Conservation (phyloP, 768 basidiomycete genomes). For the Termitomyces sp. region DNA sequence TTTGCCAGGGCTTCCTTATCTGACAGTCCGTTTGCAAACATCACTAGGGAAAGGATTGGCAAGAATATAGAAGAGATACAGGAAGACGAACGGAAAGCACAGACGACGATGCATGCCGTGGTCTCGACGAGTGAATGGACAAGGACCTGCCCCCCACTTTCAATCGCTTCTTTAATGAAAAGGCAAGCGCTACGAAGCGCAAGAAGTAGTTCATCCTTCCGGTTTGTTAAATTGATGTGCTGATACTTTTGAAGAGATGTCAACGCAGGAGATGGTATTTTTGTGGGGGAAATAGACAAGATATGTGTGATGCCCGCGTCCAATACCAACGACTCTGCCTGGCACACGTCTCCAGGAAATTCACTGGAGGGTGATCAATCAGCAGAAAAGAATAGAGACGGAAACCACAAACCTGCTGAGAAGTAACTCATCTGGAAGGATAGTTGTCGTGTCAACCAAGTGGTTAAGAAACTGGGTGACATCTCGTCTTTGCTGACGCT, state of each 20-base stretch:
- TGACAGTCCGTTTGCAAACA: conserved; percentile 36
- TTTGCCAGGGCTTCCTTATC: conserved; percentile 34
- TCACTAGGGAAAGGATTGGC: conserved; percentile 32
- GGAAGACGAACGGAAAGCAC: conserved; percentile 32
- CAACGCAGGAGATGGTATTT: conserved; percentile 27
- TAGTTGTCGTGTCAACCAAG: conserved; percentile 46
- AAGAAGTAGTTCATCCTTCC: conserved; percentile 38
- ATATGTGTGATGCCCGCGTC: conserved; percentile 54
- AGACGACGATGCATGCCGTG: conserved; percentile 49
- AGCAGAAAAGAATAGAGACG: background rate
- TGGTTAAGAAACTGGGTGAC: conserved; percentile 50
- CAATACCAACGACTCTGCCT: conserved; percentile 45
- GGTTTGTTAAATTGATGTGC: conserved; percentile 39
- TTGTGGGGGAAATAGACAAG: conserved; percentile 52
- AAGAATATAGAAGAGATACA: background rate
- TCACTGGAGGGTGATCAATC: conserved; percentile 32
- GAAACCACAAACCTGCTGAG: conserved; percentile 42
- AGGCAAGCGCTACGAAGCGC: conserved; percentile 42
- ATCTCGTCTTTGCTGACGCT: conserved; percentile 48
- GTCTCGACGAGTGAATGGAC: conserved; percentile 54
- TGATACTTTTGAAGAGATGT: conserved; percentile 32
- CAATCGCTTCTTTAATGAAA: conserved; percentile 42
- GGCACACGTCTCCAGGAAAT: conserved; percentile 50
- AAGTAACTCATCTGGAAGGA: conserved; percentile 46
- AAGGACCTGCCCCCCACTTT: conserved; percentile 42